Percentiles rank a stretch among this genome's conserved stretches.
phyloP scores from a whole-genome alignment of 1,284 basidiomycete species.

The Marasmius sp. region DNA sequence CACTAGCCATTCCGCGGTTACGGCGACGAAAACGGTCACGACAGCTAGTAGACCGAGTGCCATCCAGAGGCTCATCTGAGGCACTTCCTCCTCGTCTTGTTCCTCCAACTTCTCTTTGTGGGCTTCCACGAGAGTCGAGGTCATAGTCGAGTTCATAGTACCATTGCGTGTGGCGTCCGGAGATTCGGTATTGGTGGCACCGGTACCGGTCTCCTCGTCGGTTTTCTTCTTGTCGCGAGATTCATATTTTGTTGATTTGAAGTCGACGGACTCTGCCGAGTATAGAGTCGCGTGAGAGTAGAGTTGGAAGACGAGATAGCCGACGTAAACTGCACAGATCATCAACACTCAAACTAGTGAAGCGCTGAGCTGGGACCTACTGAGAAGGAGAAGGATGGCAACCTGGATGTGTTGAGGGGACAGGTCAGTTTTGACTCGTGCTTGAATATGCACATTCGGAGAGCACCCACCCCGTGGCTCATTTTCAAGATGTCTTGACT shows the following conservation, averaged over 20 bases:
- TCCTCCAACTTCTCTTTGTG: slow-evolving; percentile 16
- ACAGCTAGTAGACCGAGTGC: slow-evolving; percentile 53
- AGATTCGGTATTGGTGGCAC: slow-evolving; percentile 21
- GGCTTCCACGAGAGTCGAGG: background rate
- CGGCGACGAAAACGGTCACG: slow-evolving; percentile 69
- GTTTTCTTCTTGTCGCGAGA: slow-evolving; percentile 18
- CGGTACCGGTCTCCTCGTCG: background rate
- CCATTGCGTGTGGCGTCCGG: background rate
- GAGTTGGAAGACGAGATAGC: slow-evolving; percentile 84
- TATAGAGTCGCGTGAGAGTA: slow-evolving; percentile 82
- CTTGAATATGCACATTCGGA: background rate
- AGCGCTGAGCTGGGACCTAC: slow-evolving; percentile 37
- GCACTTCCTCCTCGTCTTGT: slow-evolving; percentile 49
- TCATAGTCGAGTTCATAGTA: background rate
- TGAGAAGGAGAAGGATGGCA: slow-evolving; percentile 78
- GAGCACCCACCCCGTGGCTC: slow-evolving; percentile 69
- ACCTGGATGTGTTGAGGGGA: slow-evolving; percentile 39
- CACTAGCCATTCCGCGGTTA: slow-evolving; percentile 88
- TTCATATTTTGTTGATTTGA: slow-evolving; percentile 41
- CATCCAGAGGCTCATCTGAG: slow-evolving; percentile 54
- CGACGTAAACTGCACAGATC: slow-evolving; percentile 54
- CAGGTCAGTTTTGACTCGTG: slow-evolving; percentile 3
- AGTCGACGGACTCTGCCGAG: slow-evolving; percentile 42
- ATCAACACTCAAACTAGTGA: slow-evolving; percentile 2
- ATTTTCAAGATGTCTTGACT: slow-evolving; percentile 62